A percentile compares a stretch with the other conserved stretches of the same genome.
phyloP scores from a whole-genome alignment of 371 early-diverging fungal species.

The Encephalitozoon cuniculi region DNA sequence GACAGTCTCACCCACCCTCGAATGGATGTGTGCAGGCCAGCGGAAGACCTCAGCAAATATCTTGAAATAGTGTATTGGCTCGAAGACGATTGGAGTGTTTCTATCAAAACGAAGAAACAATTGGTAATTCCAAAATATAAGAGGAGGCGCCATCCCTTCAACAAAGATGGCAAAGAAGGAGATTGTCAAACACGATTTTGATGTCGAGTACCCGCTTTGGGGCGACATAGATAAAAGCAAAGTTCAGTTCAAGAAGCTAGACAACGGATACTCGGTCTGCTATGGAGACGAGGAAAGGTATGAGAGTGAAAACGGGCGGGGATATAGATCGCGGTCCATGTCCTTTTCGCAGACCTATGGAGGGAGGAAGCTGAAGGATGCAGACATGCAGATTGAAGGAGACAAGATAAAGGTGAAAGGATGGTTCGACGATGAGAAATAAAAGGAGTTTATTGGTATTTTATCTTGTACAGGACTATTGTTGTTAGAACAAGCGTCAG shows the following conservation, averaged over 20 bases:
- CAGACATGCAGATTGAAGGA: neutral
- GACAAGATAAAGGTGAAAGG: neutral
- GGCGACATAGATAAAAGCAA: neutral
- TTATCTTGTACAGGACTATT: constrained; percentile 28
- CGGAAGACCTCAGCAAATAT: no score
- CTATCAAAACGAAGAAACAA: no score
- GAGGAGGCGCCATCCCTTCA: neutral
- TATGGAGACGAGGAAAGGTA: neutral
- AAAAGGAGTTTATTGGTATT: neutral
- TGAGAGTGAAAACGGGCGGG: neutral
- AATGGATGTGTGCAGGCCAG: no score
- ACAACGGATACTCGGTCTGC: neutral
- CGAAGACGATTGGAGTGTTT: neutral
- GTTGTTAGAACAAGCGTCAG: constrained; percentile 46
- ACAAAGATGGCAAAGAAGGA: neutral
- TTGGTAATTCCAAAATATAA: neutral
- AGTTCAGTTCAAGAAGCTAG: neutral
- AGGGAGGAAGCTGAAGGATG: neutral
- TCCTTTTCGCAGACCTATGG: neutral
- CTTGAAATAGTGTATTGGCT: neutral
- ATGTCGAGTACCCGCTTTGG: neutral
- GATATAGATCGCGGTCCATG: neutral
- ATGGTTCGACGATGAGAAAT: neutral
- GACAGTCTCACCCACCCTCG: no score
- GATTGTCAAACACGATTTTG: neutral